Percentiles rank a stretch among this genome's conserved stretches.
phyloP scores from a whole-genome alignment of 2,329 filamentous ascomycete genomes.

The Phyllosticta citriasiana region DNA sequence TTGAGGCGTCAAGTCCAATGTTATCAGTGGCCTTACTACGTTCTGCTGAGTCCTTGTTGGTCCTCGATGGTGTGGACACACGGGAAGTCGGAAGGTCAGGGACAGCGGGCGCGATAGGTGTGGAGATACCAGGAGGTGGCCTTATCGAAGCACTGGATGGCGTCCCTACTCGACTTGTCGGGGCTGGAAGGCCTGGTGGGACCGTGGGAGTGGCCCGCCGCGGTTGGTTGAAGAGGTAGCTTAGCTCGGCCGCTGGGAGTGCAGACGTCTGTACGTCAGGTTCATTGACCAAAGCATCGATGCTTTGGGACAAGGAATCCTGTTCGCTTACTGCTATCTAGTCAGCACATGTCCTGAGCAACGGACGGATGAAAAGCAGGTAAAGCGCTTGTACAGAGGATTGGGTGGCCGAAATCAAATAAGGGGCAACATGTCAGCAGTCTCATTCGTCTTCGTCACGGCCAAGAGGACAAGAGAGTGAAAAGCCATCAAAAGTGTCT shows the following conservation, averaged over 20 bases:
- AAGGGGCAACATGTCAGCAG: neutral
- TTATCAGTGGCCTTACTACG: constrained; percentile 9
- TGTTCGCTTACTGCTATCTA: constrained; percentile 10
- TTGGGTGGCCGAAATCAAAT: neutral
- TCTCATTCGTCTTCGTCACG: constrained; percentile 30
- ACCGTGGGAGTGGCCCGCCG: constrained; percentile 35
- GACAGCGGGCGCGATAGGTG: constrained; percentile 6
- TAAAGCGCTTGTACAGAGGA: constrained; percentile 11
- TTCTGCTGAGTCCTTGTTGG: constrained; percentile 5
- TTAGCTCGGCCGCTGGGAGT: constrained; percentile 19
- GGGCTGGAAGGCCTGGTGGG: constrained; percentile 34
- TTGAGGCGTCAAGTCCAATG: constrained; percentile 4
- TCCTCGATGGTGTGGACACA: constrained; percentile 4
- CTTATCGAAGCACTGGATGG: constrained; percentile 6
- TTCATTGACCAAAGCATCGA: constrained; percentile 61
- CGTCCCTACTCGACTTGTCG: constrained; percentile 15
- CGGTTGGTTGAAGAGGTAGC: constrained; percentile 23
- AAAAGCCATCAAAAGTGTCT: constrained; percentile 29
- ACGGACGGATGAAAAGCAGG: constrained; percentile 11
- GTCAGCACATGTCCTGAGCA: constrained; percentile 29
- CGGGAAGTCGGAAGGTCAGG: constrained; percentile 8
- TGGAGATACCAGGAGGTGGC: constrained; percentile 6
- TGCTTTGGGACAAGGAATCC: constrained; percentile 37
- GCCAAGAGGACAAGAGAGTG: constrained; percentile 19
- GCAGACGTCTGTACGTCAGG: constrained; percentile 17